Evolutionary conservation across 495 filamentous ascomycete genomes (phyloP).

Genomic region (Trichoderma gamsii): DNA sequence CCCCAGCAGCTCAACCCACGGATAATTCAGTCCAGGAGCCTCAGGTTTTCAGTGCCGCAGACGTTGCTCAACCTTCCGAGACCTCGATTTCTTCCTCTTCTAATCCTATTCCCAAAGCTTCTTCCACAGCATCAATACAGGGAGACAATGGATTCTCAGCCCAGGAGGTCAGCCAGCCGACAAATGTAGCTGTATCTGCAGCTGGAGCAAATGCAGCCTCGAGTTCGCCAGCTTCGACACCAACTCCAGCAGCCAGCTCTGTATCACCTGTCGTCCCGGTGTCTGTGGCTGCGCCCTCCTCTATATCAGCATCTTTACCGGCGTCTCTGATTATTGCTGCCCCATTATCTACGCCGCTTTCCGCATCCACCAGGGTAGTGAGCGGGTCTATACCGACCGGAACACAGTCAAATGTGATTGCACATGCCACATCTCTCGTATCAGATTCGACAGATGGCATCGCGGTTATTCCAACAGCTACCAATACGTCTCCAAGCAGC

Average conservation of each 20-base stretch:
- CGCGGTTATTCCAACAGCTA: neutral
- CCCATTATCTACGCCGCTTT: neutral
- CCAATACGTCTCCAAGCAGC: neutral
- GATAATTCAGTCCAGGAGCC: constrained; percentile 21
- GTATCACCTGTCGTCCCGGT: neutral
- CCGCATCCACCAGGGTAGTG: neutral
- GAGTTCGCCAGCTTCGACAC: neutral
- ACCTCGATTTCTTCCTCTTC: neutral
- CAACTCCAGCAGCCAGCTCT: neutral
- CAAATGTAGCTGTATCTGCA: neutral
- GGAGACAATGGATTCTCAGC: neutral
- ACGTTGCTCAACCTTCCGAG: neutral
- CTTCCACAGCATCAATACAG: neutral
- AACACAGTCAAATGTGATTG: neutral
- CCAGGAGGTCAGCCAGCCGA: neutral
- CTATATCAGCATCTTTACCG: neutral
- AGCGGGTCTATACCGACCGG: neutral
- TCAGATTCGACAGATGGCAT: neutral
- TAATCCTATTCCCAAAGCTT: neutral
- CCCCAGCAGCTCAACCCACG: neutral
- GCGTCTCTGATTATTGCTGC: neutral
- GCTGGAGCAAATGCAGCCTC: neutral
- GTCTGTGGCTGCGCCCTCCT: neutral
- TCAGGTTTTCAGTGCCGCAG: constrained; percentile 7
- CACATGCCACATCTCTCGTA: neutral